These are phyloP conservation scores for Hemisphaericaspora nanyangensis DNA, from an alignment of 805 yeast genomes.

Conservation along the genomic window DNA sequence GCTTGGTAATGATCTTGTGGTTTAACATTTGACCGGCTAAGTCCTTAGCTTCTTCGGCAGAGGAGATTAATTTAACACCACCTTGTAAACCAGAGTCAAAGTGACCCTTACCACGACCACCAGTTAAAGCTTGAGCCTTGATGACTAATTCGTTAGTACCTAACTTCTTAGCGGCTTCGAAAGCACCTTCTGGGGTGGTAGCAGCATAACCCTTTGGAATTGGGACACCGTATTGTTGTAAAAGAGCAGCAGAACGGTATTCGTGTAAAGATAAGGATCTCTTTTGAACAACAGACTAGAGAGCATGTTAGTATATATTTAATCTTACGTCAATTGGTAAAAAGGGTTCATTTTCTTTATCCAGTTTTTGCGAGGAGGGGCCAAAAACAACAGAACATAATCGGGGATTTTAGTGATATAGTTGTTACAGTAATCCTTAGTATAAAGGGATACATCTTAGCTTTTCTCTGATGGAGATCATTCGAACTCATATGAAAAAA, in stretches of 20 bases:
- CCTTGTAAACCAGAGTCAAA: conserved; percentile 94
- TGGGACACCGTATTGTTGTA: conserved; percentile 79
- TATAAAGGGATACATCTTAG: too few relatives aligned
- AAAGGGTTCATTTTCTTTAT: too few relatives aligned
- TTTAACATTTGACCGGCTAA: conserved; percentile 85
- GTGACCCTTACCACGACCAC: conserved; percentile 99
- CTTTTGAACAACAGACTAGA: conserved; percentile 19
- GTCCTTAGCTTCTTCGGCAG: conserved; percentile 83
- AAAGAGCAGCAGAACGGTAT: conserved; percentile 87
- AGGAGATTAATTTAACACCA: conserved; percentile 86
- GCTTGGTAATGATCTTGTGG: conserved; percentile 94
- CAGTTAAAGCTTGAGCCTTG: conserved; percentile 98
- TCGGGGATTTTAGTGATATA: too few relatives aligned
- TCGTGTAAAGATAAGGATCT: conserved; percentile 92
- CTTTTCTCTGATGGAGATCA: too few relatives aligned
- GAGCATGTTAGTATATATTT: conserved; percentile 2
- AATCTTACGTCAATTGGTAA: too few relatives aligned
- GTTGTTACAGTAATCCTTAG: too few relatives aligned
- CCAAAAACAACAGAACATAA: too few relatives aligned
- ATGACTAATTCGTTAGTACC: conserved; percentile 81
- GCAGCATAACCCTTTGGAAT: conserved; percentile 93
- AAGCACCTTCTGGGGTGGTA: conserved; percentile 85
- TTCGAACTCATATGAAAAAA: too few relatives aligned
- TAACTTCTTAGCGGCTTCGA: conserved; percentile 70
- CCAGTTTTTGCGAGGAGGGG: too few relatives aligned